These are phyloP conservation scores for Trametes cingulata DNA, from an alignment of 768 basidiomycete genomes.

Conservation along the genomic window DNA sequence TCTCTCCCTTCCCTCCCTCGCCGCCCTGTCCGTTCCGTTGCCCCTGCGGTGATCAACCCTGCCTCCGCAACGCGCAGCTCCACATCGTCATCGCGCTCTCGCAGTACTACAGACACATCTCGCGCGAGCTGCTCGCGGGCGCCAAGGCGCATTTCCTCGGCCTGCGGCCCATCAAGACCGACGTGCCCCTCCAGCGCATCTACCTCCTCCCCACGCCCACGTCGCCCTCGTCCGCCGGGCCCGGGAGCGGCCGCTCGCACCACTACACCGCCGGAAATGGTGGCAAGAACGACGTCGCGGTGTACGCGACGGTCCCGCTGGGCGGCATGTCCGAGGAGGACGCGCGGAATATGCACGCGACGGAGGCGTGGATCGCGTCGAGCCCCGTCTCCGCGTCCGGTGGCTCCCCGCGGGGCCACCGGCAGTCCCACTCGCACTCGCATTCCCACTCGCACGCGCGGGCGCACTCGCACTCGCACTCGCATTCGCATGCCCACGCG, in stretches of 20 bases:
- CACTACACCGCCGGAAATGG: constrained; percentile 16
- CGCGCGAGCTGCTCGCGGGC: constrained; percentile 28
- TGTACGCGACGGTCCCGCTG: constrained; percentile 75
- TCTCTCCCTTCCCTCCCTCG: not conserved
- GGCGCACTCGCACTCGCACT: constrained; percentile 27
- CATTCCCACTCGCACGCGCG: constrained; percentile 31
- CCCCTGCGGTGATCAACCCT: not conserved
- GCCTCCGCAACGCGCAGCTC: constrained; percentile 43
- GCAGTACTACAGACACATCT: constrained; percentile 59
- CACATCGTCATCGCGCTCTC: constrained; percentile 77
- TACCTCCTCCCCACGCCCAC: constrained; percentile 55
- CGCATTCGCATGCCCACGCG: too few relatives aligned
- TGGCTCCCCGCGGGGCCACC: constrained; percentile 29
- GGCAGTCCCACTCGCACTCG: constrained; percentile 32
- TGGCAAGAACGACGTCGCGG: constrained; percentile 33
- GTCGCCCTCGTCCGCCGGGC: constrained; percentile 21
- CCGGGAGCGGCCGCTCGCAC: constrained; percentile 1
- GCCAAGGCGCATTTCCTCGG: constrained; percentile 36
- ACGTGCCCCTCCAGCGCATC: constrained; percentile 53
- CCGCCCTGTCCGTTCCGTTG: too few relatives aligned
- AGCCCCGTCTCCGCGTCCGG: not conserved
- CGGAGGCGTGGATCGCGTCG: constrained; percentile 64
- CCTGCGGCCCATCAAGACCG: constrained; percentile 26
- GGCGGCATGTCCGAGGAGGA: constrained; percentile 53
- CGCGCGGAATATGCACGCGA: constrained; percentile 51